Conservation (phyloP, 352 stramenopile species). For the Globisporangium okanoganense region DNA sequence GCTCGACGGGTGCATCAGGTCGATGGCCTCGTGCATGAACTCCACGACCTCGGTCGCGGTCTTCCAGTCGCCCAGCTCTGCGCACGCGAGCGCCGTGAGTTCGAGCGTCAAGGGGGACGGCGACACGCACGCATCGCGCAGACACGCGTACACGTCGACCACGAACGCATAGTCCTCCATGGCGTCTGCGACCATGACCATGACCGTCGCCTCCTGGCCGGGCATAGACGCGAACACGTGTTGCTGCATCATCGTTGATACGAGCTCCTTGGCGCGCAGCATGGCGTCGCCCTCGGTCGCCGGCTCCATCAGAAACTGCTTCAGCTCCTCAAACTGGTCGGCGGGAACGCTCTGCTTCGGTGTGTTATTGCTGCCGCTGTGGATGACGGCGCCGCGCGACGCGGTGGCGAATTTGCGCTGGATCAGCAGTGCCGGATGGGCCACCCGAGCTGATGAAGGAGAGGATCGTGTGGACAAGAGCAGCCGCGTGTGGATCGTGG, state of each 20-base stretch:
- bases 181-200: conserved; percentile 73
- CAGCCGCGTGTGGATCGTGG: not conserved
- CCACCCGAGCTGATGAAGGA: not conserved
- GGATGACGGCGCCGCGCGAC: not conserved
- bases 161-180: conserved; percentile 53
- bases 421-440: not conserved
- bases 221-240: conserved; percentile 65
- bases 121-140: conserved; percentile 48
- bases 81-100: conserved; percentile 55
- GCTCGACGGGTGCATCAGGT: conserved; percentile 65
- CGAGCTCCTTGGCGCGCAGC: conserved; percentile 37
- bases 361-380: not conserved
- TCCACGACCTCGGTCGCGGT: conserved; percentile 61
- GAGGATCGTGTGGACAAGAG: not conserved
- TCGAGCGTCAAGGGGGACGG: conserved; percentile 72
- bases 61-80: conserved; percentile 42
- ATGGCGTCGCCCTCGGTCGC: conserved; percentile 25
- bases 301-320: conserved; percentile 52
- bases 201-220: conserved; percentile 68
- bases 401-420: conserved; percentile 1
- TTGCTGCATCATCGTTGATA: conserved; percentile 44
- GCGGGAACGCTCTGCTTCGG: conserved; percentile 10
- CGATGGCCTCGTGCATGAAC: conserved; percentile 60
- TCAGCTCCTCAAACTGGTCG: conserved; percentile 61
- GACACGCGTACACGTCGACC: conserved; percentile 51